Evolutionary conservation across 345 rosid genomes (phyloP), one percentile per base, ranked within the genome.

Genomic region (Murraya paniculata): DNA sequence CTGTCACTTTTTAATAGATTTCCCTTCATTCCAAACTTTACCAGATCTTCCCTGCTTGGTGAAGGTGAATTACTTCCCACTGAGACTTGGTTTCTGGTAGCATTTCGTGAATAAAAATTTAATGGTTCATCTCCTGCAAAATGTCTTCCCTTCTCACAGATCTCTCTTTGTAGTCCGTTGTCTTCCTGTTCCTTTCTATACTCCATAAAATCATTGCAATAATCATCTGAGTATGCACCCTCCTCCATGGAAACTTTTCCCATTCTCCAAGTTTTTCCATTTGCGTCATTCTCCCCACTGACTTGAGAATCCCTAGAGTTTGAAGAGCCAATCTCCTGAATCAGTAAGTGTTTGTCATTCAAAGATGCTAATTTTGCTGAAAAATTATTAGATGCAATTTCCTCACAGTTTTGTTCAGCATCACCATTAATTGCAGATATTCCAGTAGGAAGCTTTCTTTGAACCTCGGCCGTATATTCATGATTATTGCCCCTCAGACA

Each of bases 1-100:
- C 88, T 85, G 76, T 91, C 95, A 71, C 25, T 79, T 81, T 77
- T 80, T 35, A 84, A 77, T 78, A 83, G 77, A 76, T 79, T 80
- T 39, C 82, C 85, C 66, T 74, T 88, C 64, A 77, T 75, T 79
- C 77, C 88, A 61, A 71, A 69, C 66, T 72, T 79, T 68, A 74
- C 89, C 64, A 73, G 77, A 74, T 74, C 78, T 68, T 76, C 87
- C 68, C 65, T 78, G 77, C 82, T 76, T 27, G 74, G 79, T 69
- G 85, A 78, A 72, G 74, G 41, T 31, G 56, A 59, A 76, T 81
- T 82, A 67, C 38, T 78, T 65, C 59, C 71, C 41, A 55, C 24
- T n/a, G 78, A 68, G 33, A 68, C 75, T 35, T 81, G 86, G 41
- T 65, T 59, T 25, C 68, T 64, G 22, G 61, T 41, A 60, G 72